Evolutionary conservation across 768 basidiomycete species (phyloP).

Genomic region (Daedaleopsis nitida): DNA sequence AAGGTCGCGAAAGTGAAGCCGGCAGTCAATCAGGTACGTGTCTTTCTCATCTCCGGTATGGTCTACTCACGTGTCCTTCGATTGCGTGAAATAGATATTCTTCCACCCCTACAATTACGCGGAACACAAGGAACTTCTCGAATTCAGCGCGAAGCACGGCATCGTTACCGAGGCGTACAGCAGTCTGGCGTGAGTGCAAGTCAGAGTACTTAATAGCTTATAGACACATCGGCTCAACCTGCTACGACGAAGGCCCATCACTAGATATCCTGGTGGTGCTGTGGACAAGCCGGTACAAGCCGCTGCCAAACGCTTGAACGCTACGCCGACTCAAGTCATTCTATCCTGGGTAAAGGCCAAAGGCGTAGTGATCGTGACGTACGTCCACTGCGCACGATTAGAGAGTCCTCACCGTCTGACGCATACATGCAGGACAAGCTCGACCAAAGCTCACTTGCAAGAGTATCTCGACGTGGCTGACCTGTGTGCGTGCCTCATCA

Average conservation of each 20-base stretch:
- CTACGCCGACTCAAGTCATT: slow-evolving; percentile 65
- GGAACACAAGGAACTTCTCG: slow-evolving; percentile 55
- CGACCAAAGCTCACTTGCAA: slow-evolving; percentile 57
- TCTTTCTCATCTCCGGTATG: neutral
- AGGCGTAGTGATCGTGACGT: slow-evolving; percentile 68
- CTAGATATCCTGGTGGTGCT: slow-evolving; percentile 60
- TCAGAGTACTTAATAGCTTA: too few species aligned
- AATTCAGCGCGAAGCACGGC: slow-evolving; percentile 53
- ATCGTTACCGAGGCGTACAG: slow-evolving; percentile 69
- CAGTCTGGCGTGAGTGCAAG: slow-evolving; percentile 51
- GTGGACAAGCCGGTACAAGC: slow-evolving; percentile 57
- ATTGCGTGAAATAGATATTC: slow-evolving; percentile 46
- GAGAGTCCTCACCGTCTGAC: neutral
- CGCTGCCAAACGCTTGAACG: slow-evolving; percentile 54
- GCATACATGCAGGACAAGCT: slow-evolving; percentile 50
- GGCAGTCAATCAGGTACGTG: slow-evolving; percentile 68
- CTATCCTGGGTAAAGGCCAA: slow-evolving; percentile 72
- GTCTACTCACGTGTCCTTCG: neutral
- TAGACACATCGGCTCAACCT: too few species aligned
- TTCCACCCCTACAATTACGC: slow-evolving; percentile 75
- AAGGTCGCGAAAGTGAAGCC: slow-evolving; percentile 57
- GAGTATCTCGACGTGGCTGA: slow-evolving; percentile 72
- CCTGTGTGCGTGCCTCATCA: slow-evolving; percentile 38
- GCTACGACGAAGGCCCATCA: slow-evolving; percentile 52
- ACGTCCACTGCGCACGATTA: slow-evolving; percentile 6